Percentiles rank a stretch among this genome's conserved stretches.
phyloP scores from a whole-genome alignment of 2,329 filamentous ascomycete species.

The Cryphonectria radicalis region DNA sequence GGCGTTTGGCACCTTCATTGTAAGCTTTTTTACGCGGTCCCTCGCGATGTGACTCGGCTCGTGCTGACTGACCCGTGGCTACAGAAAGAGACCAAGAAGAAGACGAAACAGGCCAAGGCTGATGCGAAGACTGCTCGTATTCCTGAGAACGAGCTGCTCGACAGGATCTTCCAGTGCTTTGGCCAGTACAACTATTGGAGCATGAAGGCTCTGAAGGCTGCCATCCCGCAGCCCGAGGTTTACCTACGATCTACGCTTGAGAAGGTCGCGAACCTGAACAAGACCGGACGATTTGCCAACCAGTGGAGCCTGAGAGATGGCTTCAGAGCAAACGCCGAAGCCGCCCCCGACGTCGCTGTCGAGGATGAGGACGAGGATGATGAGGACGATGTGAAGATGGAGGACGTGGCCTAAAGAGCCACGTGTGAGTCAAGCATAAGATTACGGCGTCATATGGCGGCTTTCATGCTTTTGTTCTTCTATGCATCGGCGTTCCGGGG shows the following conservation, averaged over 20 bases:
- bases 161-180: slow-evolving; percentile 84
- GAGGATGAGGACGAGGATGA: slow-evolving; percentile 65
- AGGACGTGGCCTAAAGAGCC: slow-evolving; percentile 61
- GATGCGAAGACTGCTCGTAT: slow-evolving; percentile 90
- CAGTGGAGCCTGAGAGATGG: slow-evolving; percentile 76
- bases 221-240: slow-evolving; percentile 86
- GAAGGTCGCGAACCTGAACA: slow-evolving; percentile 80
- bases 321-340: slow-evolving; percentile 54
- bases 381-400: slow-evolving; percentile 73
- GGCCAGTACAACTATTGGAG: slow-evolving; percentile 88
- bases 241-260: slow-evolving; percentile 86
- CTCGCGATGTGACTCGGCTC: no score
- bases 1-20: slow-evolving; percentile 59
- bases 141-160: slow-evolving; percentile 83
- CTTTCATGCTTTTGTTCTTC: not conserved
- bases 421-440: not conserved
- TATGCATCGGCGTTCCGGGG: slow-evolving; percentile 7
- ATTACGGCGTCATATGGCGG: not conserved
- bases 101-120: slow-evolving; percentile 63
- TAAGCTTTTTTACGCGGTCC: slow-evolving; percentile 44
- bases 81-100: slow-evolving; percentile 57
- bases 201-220: slow-evolving; percentile 81
- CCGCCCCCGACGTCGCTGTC: slow-evolving; percentile 50
- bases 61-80: slow-evolving; percentile 26
- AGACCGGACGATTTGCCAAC: slow-evolving; percentile 82